These are phyloP conservation scores for Elongisporangium anandrum DNA, from an alignment of 352 stramenopile genomes.

Conservation along the genomic window DNA sequence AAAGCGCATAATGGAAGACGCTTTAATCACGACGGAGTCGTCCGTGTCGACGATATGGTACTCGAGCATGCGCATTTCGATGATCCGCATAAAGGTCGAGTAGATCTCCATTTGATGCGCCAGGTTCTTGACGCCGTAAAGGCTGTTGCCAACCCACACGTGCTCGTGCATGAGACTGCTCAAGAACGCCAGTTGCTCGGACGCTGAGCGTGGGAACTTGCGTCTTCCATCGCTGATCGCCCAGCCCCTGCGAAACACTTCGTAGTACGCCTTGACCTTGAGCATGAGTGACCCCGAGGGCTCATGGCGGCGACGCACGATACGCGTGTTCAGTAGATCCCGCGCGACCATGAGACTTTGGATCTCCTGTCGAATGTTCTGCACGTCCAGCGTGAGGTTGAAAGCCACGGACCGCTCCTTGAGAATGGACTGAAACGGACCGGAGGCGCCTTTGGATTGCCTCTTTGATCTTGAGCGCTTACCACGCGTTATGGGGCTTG, in stretches of 20 bases:
- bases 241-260: neutral
- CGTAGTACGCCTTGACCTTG: neutral
- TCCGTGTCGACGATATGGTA: conserved; percentile 12
- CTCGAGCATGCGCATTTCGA: conserved; percentile 6
- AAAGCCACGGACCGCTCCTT: conserved; percentile 37
- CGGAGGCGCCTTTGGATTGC: neutral
- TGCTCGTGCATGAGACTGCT: conserved; percentile 4
- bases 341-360: conserved; percentile 8
- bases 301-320: neutral
- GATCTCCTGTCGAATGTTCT: conserved; percentile 30
- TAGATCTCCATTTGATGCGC: conserved; percentile 6
- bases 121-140: conserved; percentile 1
- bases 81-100: conserved; percentile 9
- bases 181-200: conserved; percentile 3
- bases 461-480: neutral
- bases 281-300: neutral
- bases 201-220: neutral
- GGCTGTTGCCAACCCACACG: conserved; percentile 4
- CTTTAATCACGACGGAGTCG: conserved; percentile 2
- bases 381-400: conserved; percentile 42
- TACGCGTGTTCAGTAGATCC: neutral
- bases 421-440: conserved; percentile 22
- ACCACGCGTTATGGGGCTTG: neutral
- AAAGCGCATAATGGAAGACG: conserved; percentile 1
- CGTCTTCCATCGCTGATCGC: neutral